Percentiles rank a stretch among this genome's conserved stretches.
phyloP scores from a whole-genome alignment of 371 early-diverging fungal species.

The Phascolomyces articulosus region DNA sequence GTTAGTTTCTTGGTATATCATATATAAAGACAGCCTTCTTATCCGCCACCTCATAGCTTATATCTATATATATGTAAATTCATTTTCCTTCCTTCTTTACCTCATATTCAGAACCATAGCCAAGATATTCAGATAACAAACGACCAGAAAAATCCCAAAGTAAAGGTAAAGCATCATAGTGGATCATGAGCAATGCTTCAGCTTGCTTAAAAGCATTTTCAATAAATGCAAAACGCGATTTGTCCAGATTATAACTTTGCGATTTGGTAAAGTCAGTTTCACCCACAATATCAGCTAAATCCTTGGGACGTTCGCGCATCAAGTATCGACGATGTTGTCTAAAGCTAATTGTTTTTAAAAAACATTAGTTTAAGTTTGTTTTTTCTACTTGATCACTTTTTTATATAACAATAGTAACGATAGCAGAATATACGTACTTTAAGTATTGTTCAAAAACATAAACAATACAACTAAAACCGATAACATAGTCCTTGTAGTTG shows the following conservation, averaged over 20 bases:
- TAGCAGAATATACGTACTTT: slow-evolving; percentile 52
- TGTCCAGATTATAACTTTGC: slow-evolving; percentile 87
- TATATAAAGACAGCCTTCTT: no score
- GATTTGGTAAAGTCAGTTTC: slow-evolving; percentile 83
- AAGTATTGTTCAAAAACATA: slow-evolving; percentile 74
- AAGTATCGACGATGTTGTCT: slow-evolving; percentile 80
- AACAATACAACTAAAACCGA: slow-evolving; percentile 67
- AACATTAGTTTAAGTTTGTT: no score
- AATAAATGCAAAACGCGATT: slow-evolving; percentile 80
- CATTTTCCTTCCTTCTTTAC: no score
- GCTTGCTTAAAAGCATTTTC: slow-evolving; percentile 59
- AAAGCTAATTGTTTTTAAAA: slow-evolving; percentile 36
- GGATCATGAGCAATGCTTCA: slow-evolving; percentile 68
- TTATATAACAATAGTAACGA: no score
- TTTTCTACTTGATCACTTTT: no score
- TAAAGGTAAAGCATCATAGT: slow-evolving; percentile 73
- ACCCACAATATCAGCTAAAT: slow-evolving; percentile 67
- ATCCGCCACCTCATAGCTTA: no score
- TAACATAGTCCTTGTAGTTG: slow-evolving; percentile 77
- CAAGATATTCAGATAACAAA: slow-evolving; percentile 50
- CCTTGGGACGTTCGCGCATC: slow-evolving; percentile 65
- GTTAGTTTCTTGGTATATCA: no score
- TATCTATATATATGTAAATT: no score
- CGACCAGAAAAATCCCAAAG: slow-evolving; percentile 75
- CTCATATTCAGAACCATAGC: slow-evolving; percentile 75